Percentiles rank a stretch among this genome's conserved stretches.
These are phyloP conservation scores for Populus ilicifolia DNA, from an alignment of 345 rosid genomes.

Conservation along the genomic window DNA sequence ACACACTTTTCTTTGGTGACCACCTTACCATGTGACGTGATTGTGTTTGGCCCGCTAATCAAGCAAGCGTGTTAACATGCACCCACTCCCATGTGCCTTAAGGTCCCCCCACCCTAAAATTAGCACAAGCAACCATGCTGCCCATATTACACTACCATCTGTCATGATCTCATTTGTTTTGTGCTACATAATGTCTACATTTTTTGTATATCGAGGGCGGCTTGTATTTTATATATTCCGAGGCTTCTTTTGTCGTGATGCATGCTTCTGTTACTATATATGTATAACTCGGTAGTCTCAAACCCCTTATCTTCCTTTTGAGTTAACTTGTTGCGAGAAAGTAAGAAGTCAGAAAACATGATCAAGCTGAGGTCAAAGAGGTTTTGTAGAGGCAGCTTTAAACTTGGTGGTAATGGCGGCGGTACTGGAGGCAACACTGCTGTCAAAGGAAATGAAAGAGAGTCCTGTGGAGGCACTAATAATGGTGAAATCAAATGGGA, in stretches of 20 bases:
- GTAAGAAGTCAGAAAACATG: neutral
- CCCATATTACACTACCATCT: slow-evolving; percentile 15
- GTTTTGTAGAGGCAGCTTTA: slow-evolving; percentile 26
- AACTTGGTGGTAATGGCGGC: slow-evolving; percentile 41
- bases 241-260: neutral
- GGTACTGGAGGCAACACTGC: slow-evolving; percentile 3
- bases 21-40: slow-evolving; percentile 27
- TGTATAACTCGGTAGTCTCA: neutral
- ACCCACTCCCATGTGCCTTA: slow-evolving; percentile 42
- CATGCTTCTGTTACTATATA: neutral
- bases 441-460: slow-evolving; percentile 31
- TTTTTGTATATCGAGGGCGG: neutral
- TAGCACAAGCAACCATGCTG: slow-evolving; percentile 19
- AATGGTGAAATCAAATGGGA: slow-evolving; percentile 76
- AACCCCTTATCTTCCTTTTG: neutral
- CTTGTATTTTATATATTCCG: neutral
- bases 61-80: slow-evolving; percentile 45
- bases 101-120: slow-evolving; percentile 13
- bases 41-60: slow-evolving; percentile 40
- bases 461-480: slow-evolving; percentile 16
- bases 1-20: neutral
- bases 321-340: neutral
- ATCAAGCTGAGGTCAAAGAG: slow-evolving; percentile 1
- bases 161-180: slow-evolving; percentile 16
- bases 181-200: neutral